phyloP scores from a whole-genome alignment of 352 stramenopile species.

The Elongisporangium senticosum region DNA sequence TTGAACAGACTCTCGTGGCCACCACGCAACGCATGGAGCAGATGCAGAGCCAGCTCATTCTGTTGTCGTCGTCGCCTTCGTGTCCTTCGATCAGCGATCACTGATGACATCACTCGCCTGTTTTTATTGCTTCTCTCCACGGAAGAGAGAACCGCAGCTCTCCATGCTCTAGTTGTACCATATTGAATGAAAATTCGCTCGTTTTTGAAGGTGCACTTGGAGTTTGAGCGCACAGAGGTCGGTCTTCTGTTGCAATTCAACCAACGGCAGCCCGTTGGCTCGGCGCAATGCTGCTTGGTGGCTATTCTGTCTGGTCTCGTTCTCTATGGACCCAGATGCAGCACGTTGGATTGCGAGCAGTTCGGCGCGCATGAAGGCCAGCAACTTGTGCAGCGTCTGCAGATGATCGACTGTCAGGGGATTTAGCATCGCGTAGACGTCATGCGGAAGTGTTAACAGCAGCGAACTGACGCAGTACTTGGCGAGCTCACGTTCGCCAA shows the following conservation, averaged over 20 bases:
- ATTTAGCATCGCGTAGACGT: conserved; percentile 41
- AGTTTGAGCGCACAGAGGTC: conserved; percentile 6
- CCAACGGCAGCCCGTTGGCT: conserved; percentile 22
- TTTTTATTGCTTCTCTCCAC: background rate
- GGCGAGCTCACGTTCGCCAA: conserved; percentile 15
- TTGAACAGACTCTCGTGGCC: conserved; percentile 41
- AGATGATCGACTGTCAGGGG: conserved; percentile 27
- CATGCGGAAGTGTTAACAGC: conserved; percentile 19
- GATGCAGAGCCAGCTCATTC: conserved; percentile 24
- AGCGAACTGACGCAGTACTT: conserved; percentile 25
- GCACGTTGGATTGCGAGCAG: conserved; percentile 16
- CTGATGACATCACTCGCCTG: conserved; percentile 1
- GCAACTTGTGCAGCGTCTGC: conserved; percentile 13
- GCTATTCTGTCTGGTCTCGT: background rate
- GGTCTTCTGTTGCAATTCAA: conserved; percentile 16
- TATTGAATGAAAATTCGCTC: conserved; percentile 40
- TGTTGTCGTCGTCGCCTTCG: background rate
- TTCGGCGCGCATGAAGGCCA: conserved; percentile 28
- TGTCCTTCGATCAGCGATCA: background rate
- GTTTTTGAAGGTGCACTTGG: conserved; percentile 24
- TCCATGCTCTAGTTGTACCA: conserved; percentile 15
- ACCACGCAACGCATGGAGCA: conserved; percentile 33
- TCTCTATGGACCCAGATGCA: background rate
- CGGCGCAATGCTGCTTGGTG: conserved; percentile 2
- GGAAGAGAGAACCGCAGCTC: background rate